These are phyloP conservation scores for Hippophae gyantsensis DNA, from an alignment of 306 rosid species.

Conservation along the genomic window DNA sequence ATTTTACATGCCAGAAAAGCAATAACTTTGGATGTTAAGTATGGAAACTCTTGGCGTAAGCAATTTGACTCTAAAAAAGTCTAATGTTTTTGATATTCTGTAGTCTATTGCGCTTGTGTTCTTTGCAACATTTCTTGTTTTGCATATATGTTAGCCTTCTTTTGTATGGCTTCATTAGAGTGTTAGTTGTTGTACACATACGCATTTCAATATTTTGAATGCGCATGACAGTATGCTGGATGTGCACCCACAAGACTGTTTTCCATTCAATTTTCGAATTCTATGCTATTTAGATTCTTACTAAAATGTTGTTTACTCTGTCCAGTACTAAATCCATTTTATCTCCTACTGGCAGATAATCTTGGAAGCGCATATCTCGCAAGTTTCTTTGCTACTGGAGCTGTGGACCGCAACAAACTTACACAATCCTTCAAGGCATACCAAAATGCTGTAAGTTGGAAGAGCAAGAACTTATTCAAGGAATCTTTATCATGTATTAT, in stretches of 20 bases:
- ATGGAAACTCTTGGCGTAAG: slow-evolving; percentile 96
- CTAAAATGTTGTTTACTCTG: background rate
- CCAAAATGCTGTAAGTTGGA: slow-evolving; percentile 87
- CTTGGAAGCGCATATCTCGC: slow-evolving; percentile 93
- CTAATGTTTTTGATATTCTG: background rate
- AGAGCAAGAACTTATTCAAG: slow-evolving; percentile 22
- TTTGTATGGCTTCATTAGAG: background rate
- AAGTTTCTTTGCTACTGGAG: slow-evolving; percentile 80
- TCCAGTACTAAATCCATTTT: background rate
- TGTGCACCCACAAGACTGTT: background rate
- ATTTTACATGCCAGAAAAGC: slow-evolving; percentile 87
- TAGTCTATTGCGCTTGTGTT: background rate
- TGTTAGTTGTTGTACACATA: background rate
- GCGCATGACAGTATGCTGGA: background rate
- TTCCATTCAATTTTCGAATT: background rate
- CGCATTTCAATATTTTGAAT: background rate
- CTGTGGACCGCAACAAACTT: slow-evolving; percentile 87
- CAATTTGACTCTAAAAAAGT: slow-evolving; percentile 4
- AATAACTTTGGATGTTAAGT: slow-evolving; percentile 82
- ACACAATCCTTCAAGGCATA: slow-evolving; percentile 81
- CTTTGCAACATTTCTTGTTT: background rate
- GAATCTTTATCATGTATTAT: background rate
- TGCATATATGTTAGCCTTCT: slow-evolving; percentile 4
- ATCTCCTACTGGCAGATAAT: slow-evolving; percentile 50
- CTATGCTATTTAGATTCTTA: background rate